A percentile compares a stretch with the other conserved stretches of the same genome.
phyloP scores from a whole-genome alignment of 441 rosid species.

The Capsella rubella region DNA sequence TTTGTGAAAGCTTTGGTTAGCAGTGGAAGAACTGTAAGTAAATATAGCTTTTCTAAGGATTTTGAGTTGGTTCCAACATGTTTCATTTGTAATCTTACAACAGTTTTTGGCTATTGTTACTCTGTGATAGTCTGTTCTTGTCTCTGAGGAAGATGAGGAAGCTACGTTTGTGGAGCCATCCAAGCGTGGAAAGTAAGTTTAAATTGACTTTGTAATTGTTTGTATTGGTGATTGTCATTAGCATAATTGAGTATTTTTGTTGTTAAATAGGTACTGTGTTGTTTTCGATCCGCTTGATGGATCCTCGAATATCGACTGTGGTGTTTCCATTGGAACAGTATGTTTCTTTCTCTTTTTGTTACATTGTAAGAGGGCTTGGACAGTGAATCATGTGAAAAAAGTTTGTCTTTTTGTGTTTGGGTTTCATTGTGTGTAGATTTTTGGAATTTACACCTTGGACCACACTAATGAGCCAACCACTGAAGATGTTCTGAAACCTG shows the following conservation, averaged over 20 bases:
- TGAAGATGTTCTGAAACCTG: conserved; percentile 89
- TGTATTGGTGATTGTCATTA: not conserved
- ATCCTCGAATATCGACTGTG: conserved; percentile 98
- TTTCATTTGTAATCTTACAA: conserved; percentile 6
- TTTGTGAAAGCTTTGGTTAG: conserved; percentile 93
- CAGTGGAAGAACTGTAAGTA: conserved; percentile 95
- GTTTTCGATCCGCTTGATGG: conserved; percentile 99
- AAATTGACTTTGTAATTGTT: not conserved
- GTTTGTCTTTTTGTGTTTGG: conserved; percentile 36
- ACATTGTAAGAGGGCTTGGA: not conserved
- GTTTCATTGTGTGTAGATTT: conserved; percentile 65
- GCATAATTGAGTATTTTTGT: not conserved
- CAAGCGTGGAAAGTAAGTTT: conserved; percentile 72
- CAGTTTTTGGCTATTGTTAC: conserved; percentile 24
- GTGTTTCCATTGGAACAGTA: conserved; percentile 98
- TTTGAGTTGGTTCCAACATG: not conserved
- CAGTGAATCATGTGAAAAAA: conserved; percentile 15
- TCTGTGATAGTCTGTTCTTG: conserved; percentile 80
- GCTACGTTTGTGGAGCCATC: conserved; percentile 83
- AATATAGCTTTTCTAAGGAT: not conserved
- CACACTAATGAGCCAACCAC: conserved; percentile 75
- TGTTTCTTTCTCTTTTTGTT: conserved; percentile 20
- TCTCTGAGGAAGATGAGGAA: conserved; percentile 97
- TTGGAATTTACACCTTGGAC: conserved; percentile 85
- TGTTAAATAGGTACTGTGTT: conserved; percentile 73